Conservation (phyloP, 257 asterid species). For the Przewalskia tangutica region DNA sequence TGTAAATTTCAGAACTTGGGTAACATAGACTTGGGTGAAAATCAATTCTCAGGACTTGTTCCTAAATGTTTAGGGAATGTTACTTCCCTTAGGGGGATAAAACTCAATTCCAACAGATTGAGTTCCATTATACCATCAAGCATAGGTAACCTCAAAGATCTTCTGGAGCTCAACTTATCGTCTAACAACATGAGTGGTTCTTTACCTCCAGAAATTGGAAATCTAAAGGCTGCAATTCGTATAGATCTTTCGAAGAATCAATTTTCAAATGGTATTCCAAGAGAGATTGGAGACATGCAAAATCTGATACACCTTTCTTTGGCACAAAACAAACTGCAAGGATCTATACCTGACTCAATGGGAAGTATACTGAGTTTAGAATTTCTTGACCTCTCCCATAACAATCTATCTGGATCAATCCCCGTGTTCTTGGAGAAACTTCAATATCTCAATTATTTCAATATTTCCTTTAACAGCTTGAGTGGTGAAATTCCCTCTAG, state of each 20-base stretch:
- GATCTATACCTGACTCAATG: conserved; percentile 16
- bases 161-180: conserved; percentile 12
- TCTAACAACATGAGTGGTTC: conserved; percentile 16
- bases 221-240: background rate
- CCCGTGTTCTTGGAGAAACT: conserved; percentile 15
- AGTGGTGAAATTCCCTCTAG: conserved; percentile 17
- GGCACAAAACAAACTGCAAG: conserved; percentile 16
- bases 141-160: conserved; percentile 12
- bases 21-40: background rate
- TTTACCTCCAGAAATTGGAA: conserved; percentile 13
- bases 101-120: conserved; percentile 11
- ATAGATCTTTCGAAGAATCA: conserved; percentile 12
- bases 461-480: conserved; percentile 15
- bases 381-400: conserved; percentile 13
- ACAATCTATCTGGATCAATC: conserved; percentile 17
- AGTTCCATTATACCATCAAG: conserved; percentile 11
- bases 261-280: conserved; percentile 13
- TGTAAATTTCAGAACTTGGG: conserved; percentile 13
- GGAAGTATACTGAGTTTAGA: conserved; percentile 4
- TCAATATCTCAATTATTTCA: background rate
- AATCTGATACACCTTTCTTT: background rate
- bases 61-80: conserved; percentile 24
- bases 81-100: background rate
- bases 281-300: background rate
- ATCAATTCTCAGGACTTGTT: conserved; percentile 11